These are phyloP conservation scores for Volvox reticuliferus DNA, from an alignment of 139 green algal genomes.

Conservation along the genomic window DNA sequence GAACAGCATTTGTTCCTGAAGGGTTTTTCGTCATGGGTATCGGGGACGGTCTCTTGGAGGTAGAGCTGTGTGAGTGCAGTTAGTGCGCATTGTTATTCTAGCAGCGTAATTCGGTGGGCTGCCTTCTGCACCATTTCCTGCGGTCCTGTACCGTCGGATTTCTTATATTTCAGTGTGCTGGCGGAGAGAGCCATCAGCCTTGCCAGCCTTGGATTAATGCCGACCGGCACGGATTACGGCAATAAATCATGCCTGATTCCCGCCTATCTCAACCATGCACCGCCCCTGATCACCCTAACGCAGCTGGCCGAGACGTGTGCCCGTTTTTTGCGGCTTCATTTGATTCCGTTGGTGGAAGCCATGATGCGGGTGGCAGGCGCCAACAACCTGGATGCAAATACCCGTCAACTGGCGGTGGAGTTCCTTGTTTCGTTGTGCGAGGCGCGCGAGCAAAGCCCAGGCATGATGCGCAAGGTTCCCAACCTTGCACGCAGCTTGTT, in stretches of 20 bases:
- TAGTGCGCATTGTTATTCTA: too few relatives aligned
- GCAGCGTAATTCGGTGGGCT: too few relatives aligned
- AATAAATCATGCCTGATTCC: background rate
- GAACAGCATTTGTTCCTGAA: too few relatives aligned
- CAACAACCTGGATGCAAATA: constrained; percentile 68
- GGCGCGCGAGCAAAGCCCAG: constrained; percentile 84
- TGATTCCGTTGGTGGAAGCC: constrained; percentile 83
- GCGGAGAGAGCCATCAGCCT: too few relatives aligned
- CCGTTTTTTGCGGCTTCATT: constrained; percentile 90
- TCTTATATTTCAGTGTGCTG: too few relatives aligned
- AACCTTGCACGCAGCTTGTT: constrained; percentile 89
- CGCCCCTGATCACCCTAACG: background rate
- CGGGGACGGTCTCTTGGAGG: too few relatives aligned
- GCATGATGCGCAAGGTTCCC: constrained; percentile 96
- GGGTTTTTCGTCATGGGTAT: too few relatives aligned
- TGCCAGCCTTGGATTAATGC: too few relatives aligned
- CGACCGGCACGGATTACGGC: too few relatives aligned
- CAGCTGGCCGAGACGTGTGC: constrained; percentile 88
- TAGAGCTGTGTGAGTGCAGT: too few relatives aligned
- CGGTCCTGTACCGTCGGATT: too few relatives aligned
- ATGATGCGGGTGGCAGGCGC: constrained; percentile 84
- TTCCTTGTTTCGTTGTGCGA: constrained; percentile 97
- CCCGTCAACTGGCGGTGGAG: constrained; percentile 89
- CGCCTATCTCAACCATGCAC: background rate
- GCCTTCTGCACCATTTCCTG: too few relatives aligned